Percentiles rank a stretch among this genome's conserved stretches.
These are phyloP conservation scores for Komagataella kurtzmanii DNA, from an alignment of 805 yeast species.

Conservation along the genomic window DNA sequence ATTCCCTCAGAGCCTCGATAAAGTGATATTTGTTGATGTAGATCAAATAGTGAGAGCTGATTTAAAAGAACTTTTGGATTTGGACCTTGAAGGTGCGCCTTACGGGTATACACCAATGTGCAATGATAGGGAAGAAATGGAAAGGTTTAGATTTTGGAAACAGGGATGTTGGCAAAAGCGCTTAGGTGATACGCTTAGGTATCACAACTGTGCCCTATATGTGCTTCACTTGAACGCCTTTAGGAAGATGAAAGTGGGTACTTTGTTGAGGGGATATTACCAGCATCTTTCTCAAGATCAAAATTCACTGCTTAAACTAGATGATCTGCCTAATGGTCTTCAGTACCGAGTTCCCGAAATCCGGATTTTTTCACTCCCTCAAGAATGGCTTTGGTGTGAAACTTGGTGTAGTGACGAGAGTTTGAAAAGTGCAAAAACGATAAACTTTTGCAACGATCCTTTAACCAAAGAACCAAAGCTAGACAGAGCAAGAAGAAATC, in stretches of 20 bases:
- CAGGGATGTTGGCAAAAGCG: conserved; percentile 76
- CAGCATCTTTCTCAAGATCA: no score
- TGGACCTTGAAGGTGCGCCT: conserved; percentile 69
- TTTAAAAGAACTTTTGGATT: conserved; percentile 48
- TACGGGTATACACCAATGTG: conserved; percentile 86
- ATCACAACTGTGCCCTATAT: conserved; percentile 77
- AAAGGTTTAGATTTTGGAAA: conserved; percentile 85
- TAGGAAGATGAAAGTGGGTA: no score
- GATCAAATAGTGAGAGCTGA: conserved; percentile 75
- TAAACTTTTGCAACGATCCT: conserved; percentile 79
- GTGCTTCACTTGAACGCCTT: conserved; percentile 65
- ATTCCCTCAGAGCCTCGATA: conserved; percentile 65
- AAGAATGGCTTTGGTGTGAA: conserved; percentile 89
- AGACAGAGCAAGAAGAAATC: conserved; percentile 60
- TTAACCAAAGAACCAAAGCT: conserved; percentile 68
- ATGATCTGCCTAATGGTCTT: conserved; percentile 83
- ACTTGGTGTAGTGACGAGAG: conserved; percentile 75
- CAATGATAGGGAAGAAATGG: conserved; percentile 66
- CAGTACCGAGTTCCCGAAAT: conserved; percentile 24
- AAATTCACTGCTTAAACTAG: no score
- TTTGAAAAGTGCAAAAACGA: conserved; percentile 52
- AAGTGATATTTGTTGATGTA: conserved; percentile 77
- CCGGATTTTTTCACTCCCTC: conserved; percentile 61
- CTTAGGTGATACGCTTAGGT: conserved; percentile 42
- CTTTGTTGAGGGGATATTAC: no score